Evolutionary conservation across 1,139 yeast genomes (phyloP), one percentile per base, ranked within the genome.

Genomic region (Hemisphaericaspora lyxosophila): DNA sequence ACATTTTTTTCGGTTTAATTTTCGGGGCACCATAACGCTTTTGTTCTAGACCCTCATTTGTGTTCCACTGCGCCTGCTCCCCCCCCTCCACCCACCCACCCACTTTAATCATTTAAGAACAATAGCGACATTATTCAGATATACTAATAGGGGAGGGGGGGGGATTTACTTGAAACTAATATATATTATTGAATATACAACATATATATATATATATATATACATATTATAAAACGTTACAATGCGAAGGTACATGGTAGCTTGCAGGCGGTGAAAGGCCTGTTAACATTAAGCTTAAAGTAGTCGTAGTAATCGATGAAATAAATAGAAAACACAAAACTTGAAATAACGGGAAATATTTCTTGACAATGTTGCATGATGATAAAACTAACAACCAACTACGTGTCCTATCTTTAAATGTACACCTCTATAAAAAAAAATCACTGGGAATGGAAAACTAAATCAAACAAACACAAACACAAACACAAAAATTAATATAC

Each of bases 141-240:
- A n/a, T n/a, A n/a, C n/a, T n/a, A n/a, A n/a, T n/a, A n/a, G n/a
- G n/a, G n/a, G n/a, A n/a, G n/a, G n/a, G n/a, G n/a, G n/a, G n/a
- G n/a, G n/a, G n/a, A n/a, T n/a, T 5, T 17, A 28, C 31, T 17
- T 19, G 16, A 26, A 26, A 15, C 22, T 14, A 11, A 15, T 28
- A 25, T 25, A 25, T 25, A 25, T 25, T 25, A 6, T 12, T 25
- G 26, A 23, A 23, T 5, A 23, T 11, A 23, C 26, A 23, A n/a
- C n/a, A n/a, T n/a, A n/a, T n/a, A n/a, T n/a, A n/a, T n/a, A n/a
- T n/a, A n/a, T n/a, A n/a, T 25, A 25, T 12, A 25, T 25, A 25
- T 25, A 25, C 14, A 25, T 16, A 12, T 12, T 25, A 25, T 25
- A 25, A 25, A 25, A 25, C 27, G 27, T 25, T 25, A 25, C 27